A percentile compares a stretch with the other conserved stretches of the same genome.
These are phyloP conservation scores for Eucalyptus marginata DNA, from an alignment of 345 rosid species.

Conservation along the genomic window DNA sequence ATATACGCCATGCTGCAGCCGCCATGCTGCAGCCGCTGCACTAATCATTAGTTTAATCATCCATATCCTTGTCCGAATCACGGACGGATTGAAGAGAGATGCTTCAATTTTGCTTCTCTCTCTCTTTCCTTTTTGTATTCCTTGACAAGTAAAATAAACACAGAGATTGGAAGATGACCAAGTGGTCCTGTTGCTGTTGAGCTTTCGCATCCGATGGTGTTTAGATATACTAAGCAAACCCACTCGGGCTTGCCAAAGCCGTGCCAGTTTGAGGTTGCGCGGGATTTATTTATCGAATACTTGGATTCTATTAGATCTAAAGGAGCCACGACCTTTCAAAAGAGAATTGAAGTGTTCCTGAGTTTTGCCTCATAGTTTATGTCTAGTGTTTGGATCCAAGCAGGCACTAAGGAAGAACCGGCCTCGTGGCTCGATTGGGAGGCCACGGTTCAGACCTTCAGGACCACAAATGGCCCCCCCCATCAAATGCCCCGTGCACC, in stretches of 20 bases:
- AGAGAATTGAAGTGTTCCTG: background rate
- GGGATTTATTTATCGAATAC: no score
- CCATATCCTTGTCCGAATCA: background rate
- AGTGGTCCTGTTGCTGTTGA: background rate
- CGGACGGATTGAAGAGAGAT: background rate
- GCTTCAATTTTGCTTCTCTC: background rate
- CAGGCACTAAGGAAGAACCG: background rate
- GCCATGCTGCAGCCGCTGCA: background rate
- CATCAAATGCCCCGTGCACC: background rate
- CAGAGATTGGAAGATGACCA: background rate
- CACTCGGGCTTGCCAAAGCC: no score
- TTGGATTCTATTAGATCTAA: no score
- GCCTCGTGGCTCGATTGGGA: background rate
- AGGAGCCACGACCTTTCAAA: background rate
- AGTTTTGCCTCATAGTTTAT: background rate
- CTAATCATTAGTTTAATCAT: background rate
- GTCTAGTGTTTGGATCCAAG: background rate
- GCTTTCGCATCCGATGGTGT: background rate
- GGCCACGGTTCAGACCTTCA: background rate
- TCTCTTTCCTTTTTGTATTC: background rate
- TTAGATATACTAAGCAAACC: no score
- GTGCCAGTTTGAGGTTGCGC: no score
- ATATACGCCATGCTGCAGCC: background rate
- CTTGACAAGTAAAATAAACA: background rate
- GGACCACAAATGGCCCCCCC: background rate